Percentiles rank a stretch among this genome's conserved stretches.
phyloP scores from a whole-genome alignment of 306 rosid species.

The Sechiopsis laciniata region DNA sequence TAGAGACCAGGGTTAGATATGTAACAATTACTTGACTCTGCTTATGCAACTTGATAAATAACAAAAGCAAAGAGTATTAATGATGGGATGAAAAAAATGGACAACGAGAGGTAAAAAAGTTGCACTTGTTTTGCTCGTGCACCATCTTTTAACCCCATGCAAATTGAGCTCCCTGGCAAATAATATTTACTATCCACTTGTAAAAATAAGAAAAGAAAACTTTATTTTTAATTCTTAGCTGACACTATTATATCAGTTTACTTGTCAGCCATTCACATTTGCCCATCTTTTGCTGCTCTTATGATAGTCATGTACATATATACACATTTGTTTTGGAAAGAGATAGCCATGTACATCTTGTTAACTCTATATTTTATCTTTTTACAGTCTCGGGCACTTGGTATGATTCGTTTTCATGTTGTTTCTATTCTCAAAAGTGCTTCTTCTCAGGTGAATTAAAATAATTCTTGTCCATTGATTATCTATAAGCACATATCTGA shows the following conservation, averaged over 20 bases:
- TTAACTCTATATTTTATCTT: conserved; percentile 20
- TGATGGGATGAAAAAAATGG: conserved; percentile 2
- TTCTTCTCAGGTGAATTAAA: conserved; percentile 77
- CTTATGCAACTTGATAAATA: not conserved
- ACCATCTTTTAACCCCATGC: not conserved
- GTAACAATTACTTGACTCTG: not conserved
- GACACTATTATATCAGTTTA: not conserved
- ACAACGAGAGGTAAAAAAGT: not conserved
- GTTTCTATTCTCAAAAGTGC: conserved; percentile 82
- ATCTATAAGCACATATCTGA: not conserved
- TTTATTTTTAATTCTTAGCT: not conserved
- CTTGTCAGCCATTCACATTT: not conserved
- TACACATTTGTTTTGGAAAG: too few relatives aligned
- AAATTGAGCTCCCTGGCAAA: not conserved
- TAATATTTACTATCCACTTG: not conserved
- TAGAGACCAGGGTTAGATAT: not conserved
- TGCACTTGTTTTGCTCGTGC: conserved; percentile 6
- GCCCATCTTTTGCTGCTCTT: not conserved
- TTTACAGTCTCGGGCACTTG: conserved; percentile 89
- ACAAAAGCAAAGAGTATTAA: not conserved
- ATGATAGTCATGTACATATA: not conserved
- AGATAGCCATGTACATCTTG: not conserved
- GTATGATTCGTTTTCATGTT: conserved; percentile 89
- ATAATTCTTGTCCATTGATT: conserved; percentile 22
- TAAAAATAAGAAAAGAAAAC: not conserved